These are phyloP conservation scores for Pneumocystis wakefieldiae DNA, from an alignment of 1,139 yeast species.

Conservation along the genomic window DNA sequence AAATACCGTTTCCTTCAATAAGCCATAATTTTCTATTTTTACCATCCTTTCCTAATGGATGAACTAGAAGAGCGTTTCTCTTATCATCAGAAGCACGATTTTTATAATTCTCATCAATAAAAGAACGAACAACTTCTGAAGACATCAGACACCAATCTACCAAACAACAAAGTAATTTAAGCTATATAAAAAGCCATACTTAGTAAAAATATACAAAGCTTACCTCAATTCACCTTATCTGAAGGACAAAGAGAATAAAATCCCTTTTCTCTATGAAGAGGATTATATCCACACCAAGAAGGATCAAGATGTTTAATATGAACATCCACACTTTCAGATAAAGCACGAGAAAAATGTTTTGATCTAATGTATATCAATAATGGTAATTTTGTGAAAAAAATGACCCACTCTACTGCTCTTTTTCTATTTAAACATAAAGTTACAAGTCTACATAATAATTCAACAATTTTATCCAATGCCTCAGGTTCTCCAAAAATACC, in stretches of 20 bases:
- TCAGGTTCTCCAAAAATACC: conserved; percentile 11
- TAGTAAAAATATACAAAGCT: not conserved
- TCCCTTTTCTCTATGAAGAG: conserved; percentile 16
- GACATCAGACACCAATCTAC: conserved; percentile 1
- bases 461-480: conserved; percentile 22
- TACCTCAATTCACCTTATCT: not conserved
- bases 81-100: not conserved
- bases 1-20: conserved; percentile 1
- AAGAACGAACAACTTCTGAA: conserved; percentile 1
- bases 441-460: conserved; percentile 24
- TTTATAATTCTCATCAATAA: conserved; percentile 1
- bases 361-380: conserved; percentile 6
- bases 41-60: not conserved
- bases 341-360: conserved; percentile 25
- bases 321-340: conserved; percentile 22
- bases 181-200: not conserved
- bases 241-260: conserved; percentile 4
- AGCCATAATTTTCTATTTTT: conserved; percentile 1
- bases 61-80: not conserved
- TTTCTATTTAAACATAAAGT: conserved; percentile 27
- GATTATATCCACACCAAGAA: conserved; percentile 18
- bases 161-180: not conserved
- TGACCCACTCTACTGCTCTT: conserved; percentile 24
- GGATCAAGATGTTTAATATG: conserved; percentile 19
- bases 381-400: not conserved